Evolutionary conservation across 495 filamentous ascomycete species (phyloP).

Genomic region (Aspergillus sclerotioniger): DNA sequence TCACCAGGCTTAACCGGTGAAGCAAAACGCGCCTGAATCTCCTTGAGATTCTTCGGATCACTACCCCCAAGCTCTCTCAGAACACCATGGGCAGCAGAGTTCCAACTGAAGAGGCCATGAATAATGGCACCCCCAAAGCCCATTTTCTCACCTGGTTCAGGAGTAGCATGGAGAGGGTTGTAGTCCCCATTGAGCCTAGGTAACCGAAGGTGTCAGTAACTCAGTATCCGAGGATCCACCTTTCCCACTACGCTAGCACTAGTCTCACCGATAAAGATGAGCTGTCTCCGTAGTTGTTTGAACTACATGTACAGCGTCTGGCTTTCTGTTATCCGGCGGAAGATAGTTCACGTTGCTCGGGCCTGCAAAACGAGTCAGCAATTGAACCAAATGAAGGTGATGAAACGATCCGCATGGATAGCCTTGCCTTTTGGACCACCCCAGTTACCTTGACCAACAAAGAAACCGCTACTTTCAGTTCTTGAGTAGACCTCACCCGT

Average conservation of each 20-base stretch:
- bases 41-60: slow-evolving; percentile 73
- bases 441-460: slow-evolving; percentile 82
- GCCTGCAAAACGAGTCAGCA: slow-evolving; percentile 32
- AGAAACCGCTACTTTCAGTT: slow-evolving; percentile 68
- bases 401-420: neutral
- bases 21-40: slow-evolving; percentile 86
- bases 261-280: slow-evolving; percentile 61
- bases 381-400: neutral
- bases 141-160: slow-evolving; percentile 81
- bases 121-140: slow-evolving; percentile 87
- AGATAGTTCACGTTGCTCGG: slow-evolving; percentile 72
- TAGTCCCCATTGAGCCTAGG: slow-evolving; percentile 87
- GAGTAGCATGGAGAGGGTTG: slow-evolving; percentile 84
- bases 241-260: neutral
- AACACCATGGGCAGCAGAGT: slow-evolving; percentile 72
- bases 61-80: slow-evolving; percentile 69
- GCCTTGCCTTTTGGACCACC: slow-evolving; percentile 77
- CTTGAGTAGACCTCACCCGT: slow-evolving; percentile 71
- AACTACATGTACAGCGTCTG: slow-evolving; percentile 69
- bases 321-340: slow-evolving; percentile 65
- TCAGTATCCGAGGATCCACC: slow-evolving; percentile 8
- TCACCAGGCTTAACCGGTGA: slow-evolving; percentile 74
- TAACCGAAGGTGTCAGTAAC: slow-evolving; percentile 8
- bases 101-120: slow-evolving; percentile 85
- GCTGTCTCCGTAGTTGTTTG: slow-evolving; percentile 70